Evolutionary conservation across 2,329 filamentous ascomycete species (phyloP).

Genomic region (Diaporthe velutina): DNA sequence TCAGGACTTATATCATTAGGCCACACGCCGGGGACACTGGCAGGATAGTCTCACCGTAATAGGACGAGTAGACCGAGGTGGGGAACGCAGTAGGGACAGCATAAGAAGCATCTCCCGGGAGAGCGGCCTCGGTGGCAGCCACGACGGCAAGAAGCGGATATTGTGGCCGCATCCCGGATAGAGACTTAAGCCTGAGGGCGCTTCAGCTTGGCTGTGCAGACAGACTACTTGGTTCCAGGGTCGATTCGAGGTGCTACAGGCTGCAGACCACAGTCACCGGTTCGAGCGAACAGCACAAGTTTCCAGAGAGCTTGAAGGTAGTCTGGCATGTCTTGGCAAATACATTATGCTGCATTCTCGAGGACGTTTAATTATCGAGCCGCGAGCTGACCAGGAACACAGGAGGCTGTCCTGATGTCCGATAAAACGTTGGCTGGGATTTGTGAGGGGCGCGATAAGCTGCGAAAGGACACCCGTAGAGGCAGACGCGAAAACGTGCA

Average conservation of each 20-base stretch:
- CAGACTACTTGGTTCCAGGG: not conserved
- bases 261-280: not conserved
- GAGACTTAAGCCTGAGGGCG: not conserved
- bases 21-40: not conserved
- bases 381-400: not conserved
- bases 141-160: slow-evolving; percentile 35
- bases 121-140: slow-evolving; percentile 30
- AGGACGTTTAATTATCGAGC: not conserved
- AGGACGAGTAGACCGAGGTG: slow-evolving; percentile 63
- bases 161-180: slow-evolving; percentile 33
- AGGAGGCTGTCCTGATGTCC: slow-evolving; percentile 1
- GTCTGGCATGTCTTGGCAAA: not conserved
- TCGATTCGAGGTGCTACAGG: not conserved
- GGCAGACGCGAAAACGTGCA: slow-evolving; percentile 34
- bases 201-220: not conserved
- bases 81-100: slow-evolving; percentile 62
- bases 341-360: not conserved
- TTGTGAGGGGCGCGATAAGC: slow-evolving; percentile 23
- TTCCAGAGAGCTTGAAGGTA: not conserved
- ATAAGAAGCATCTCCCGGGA: slow-evolving; percentile 53
- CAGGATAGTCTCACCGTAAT: slow-evolving; percentile 53
- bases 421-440: not conserved
- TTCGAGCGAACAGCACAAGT: not conserved
- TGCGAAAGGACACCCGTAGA: not conserved
- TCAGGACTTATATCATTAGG: not conserved